Conservation (phyloP, 208 protist genomes). For the Borovskyia barvae region DNA sequence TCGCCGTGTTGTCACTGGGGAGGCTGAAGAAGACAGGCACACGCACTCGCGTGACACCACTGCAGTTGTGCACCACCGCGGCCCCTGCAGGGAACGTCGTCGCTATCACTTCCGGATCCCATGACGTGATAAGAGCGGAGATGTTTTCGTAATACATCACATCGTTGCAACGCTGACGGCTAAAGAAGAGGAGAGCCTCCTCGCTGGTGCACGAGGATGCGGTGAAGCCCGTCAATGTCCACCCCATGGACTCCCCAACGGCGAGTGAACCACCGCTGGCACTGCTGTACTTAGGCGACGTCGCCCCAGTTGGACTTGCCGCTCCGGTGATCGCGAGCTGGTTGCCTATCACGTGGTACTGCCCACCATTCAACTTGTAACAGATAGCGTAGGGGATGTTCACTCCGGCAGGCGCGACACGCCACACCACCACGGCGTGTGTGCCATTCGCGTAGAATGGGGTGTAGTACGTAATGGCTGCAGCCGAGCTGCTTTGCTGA, state of each 20-base stretch:
- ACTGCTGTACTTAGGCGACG: conserved; percentile 26
- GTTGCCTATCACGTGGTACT: conserved; percentile 66
- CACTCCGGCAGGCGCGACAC: conserved; percentile 10
- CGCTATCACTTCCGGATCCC: not conserved
- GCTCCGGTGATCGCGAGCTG: conserved; percentile 24
- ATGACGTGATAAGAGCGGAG: conserved; percentile 1
- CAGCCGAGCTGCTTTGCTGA: conserved; percentile 11
- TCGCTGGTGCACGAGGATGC: conserved; percentile 11
- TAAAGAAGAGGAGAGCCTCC: conserved; percentile 74
- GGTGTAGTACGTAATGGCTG: conserved; percentile 26
- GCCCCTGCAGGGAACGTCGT: conserved; percentile 21
- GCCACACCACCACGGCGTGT: conserved; percentile 52
- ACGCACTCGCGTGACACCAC: conserved; percentile 13
- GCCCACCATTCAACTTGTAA: conserved; percentile 85
- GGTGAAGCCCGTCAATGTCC: conserved; percentile 45
- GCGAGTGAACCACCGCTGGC: conserved; percentile 14
- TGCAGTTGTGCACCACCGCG: conserved; percentile 26
- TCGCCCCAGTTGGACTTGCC: conserved; percentile 49
- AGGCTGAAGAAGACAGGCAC: conserved; percentile 17
- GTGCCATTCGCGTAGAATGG: conserved; percentile 75
- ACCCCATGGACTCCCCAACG: conserved; percentile 60
- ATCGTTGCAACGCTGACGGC: conserved; percentile 61
- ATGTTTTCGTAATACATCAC: conserved; percentile 58
- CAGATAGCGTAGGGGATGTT: conserved; percentile 63
- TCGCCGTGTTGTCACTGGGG: not conserved